Base-by-base conservation (phyloP, 768 basidiomycete species). In the Epithele typhae region DNA sequence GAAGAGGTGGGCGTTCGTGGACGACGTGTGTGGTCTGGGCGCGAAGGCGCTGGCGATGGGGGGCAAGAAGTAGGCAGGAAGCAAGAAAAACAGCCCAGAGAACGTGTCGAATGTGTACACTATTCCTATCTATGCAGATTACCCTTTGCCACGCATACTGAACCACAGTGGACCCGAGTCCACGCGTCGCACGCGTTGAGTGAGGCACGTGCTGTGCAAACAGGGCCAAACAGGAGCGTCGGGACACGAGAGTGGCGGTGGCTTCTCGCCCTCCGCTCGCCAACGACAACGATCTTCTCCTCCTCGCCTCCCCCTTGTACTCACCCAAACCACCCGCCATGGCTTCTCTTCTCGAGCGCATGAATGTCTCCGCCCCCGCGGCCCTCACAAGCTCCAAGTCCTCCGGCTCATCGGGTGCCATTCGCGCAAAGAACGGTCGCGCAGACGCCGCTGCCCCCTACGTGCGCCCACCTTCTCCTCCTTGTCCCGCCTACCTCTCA, bases 1-100 rank as follows among this genome's bases (percentile, higher is more conserved):
- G 67, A 71, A 69, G 46, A 70, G 79, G 54, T 78, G 86, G 40
- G 76, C 82, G 52, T 80, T 78, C 56, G 75, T 91, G 11, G 73
- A 80, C 33, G 87, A 92, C 62, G 81, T 82, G 0, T 81, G 86
- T 1, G 77, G 70, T 3, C 66, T 69, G 17, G 89, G 88, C 8
- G 89, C 84, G 2, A 63, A 65, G 34, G 78, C 79, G 7, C 64
- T 90, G 36, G 77, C 77, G 0, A 46, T 45, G 34, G 46, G 51
- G 17, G 27, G 41, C 2, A 38, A 27, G 32, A 34, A 30, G n/a
- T n/a, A n/a, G n/a, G n/a, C n/a, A n/a, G 9, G 30, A 9, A 15
- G 30, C 30, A 32, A 32, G 30, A 9, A 32, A 15, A 32, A 32
- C 30, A 32, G 30, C 30, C 9, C 15, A 32, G 15, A 15, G 30